A percentile compares a stretch with the other conserved stretches of the same genome.
Evolutionary conservation across 2,329 filamentous ascomycete genomes (phyloP).

Genomic region (Cladobotryum protrusum): DNA sequence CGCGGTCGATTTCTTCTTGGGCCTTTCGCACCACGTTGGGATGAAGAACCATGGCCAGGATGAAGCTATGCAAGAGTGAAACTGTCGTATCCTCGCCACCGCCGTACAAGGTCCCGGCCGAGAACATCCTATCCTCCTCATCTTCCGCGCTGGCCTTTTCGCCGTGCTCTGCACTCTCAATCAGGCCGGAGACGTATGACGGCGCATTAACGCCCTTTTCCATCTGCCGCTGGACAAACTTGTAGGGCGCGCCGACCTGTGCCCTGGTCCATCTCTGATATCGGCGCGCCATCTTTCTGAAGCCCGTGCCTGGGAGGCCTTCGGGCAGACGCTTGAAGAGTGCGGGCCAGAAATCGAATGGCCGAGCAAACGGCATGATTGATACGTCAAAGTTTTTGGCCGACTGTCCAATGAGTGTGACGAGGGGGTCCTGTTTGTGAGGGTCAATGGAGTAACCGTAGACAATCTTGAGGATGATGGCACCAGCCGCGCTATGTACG

Average conservation of each 20-base stretch:
- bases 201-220: neutral
- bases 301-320: neutral
- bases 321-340: neutral
- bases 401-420: neutral
- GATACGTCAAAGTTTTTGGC: neutral
- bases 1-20: constrained; percentile 12
- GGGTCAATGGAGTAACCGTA: neutral
- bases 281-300: neutral
- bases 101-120: neutral
- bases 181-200: neutral
- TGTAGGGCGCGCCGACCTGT: neutral
- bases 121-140: neutral
- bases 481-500: neutral
- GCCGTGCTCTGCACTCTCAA: neutral
- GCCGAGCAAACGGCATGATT: neutral
- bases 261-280: neutral
- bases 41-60: constrained; percentile 17
- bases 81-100: neutral
- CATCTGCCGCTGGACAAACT: neutral
- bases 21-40: constrained; percentile 14
- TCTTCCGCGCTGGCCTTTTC: neutral
- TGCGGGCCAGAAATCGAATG: neutral
- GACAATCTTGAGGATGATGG: neutral
- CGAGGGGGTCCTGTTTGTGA: neutral
- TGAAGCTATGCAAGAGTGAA: constrained; percentile 4